Base-by-base conservation (phyloP, 192 early-diverging fungal species). In the Coemansia reversa region DNA sequence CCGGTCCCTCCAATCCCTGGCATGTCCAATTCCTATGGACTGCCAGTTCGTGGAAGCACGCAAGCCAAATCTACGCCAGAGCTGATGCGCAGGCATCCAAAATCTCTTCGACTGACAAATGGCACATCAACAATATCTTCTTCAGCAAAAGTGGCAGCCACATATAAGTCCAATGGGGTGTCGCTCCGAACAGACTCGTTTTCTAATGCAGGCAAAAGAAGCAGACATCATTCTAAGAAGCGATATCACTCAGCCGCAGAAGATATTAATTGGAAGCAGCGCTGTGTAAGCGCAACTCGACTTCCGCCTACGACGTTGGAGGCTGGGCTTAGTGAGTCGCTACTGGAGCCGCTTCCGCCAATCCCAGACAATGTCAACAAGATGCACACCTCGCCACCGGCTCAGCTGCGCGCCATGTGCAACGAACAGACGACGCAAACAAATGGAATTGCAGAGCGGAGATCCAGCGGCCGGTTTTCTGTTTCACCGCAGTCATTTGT, bases 11-110 rank as follows among this genome's bases (percentile, higher is more conserved):
- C 25, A 2, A 24, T 55, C 19, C 27, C 35, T 14, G 19, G 22
- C 18, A 39, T 45, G n/a, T 29, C 8, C 3, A 14, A 11, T 55
- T 53, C 47, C 18, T 47, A 7, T 58, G 57, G 25, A 3, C 18
- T 42, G 59, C 20, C 16, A 19, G 20, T 60, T 35, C 65, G 29
- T 11, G 60, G 69, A 7, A 23, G 27, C 30, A 47, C 27, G 18
- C 74, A 76, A 55, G 75, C 70, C n/a, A 78, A 78, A n/a, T 78
- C 75, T 1, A 78, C 75, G 4, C 75, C 75, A 2, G 75, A 78
- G 63, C 62, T 76, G 18, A 67, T 76, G 74, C 74, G 50, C 65
- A 62, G 51, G 22, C 35, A 59, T 48, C 60, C 23, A 7, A 63
- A 55, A 35, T 55, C 73, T 0, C 25, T 42, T 8, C 63, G 59